Percentiles rank a stretch among this genome's conserved stretches.
Conservation (phyloP, 345 rosid genomes). For the Diplotaxis tenuifolia region DNA sequence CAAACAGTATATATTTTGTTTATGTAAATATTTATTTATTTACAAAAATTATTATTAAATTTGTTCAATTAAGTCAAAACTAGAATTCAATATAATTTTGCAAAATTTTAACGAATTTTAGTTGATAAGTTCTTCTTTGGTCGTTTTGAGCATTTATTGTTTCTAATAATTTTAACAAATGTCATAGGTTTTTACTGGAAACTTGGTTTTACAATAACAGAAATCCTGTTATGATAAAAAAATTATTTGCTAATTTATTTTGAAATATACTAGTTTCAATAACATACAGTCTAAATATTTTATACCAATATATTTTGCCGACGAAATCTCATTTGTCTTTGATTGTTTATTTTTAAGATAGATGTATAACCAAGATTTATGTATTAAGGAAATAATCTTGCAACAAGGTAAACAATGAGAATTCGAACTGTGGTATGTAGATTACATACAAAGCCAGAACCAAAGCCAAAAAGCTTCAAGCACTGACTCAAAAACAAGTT, state of each 20-base stretch:
- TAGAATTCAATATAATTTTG: not conserved
- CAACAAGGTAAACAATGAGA: slow-evolving; percentile 13
- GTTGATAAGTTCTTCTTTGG: not conserved
- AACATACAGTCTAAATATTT: too few species aligned
- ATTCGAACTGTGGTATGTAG: slow-evolving; percentile 11
- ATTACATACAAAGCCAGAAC: slow-evolving; percentile 31
- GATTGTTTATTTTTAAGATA: too few species aligned
- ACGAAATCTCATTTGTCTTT: too few species aligned
- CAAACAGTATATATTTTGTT: not conserved
- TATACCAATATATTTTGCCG: not conserved
- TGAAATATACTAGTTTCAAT: not conserved
- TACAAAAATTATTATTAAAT: too few species aligned
- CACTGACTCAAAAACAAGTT: slow-evolving; percentile 29
- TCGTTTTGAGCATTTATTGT: not conserved
- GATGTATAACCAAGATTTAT: not conserved
- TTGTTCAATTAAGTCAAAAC: not conserved
- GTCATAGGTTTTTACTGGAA: not conserved
- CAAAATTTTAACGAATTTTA: not conserved
- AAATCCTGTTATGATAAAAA: not conserved
- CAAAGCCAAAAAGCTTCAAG: slow-evolving; percentile 22
- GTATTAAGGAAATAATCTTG: not conserved
- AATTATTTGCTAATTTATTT: too few species aligned
- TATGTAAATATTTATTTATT: too few species aligned
- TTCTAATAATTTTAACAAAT: not conserved
- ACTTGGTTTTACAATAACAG: not conserved